These are phyloP conservation scores for Penstemon eatonii DNA, from an alignment of 257 asterid genomes.

Conservation along the genomic window DNA sequence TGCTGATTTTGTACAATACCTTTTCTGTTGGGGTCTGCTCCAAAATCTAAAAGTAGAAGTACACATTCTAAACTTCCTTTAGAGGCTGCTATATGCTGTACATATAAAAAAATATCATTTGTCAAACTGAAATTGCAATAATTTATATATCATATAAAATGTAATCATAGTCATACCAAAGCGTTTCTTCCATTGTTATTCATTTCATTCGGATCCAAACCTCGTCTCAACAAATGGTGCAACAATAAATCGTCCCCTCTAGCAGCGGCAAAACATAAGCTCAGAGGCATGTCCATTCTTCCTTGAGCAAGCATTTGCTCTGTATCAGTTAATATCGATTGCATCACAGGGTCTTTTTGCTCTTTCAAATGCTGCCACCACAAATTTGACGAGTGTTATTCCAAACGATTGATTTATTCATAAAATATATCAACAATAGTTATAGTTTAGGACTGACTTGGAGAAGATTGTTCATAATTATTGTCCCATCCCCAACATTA, in stretches of 20 bases:
- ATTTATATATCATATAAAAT: no score
- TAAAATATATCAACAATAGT: neutral
- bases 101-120: slow-evolving; percentile 13
- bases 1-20: slow-evolving; percentile 36
- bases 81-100: slow-evolving; percentile 73
- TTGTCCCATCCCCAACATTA: slow-evolving; percentile 78
- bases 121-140: no score
- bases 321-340: slow-evolving; percentile 52
- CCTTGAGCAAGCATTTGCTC: slow-evolving; percentile 83
- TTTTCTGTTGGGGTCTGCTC: slow-evolving; percentile 68
- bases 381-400: neutral
- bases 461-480: slow-evolving; percentile 79
- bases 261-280: slow-evolving; percentile 79
- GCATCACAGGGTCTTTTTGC: slow-evolving; percentile 52
- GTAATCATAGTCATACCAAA: slow-evolving; percentile 41
- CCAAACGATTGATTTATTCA: neutral
- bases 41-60: slow-evolving; percentile 62
- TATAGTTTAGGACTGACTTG: slow-evolving; percentile 40
- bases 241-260: slow-evolving; percentile 70
- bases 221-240: slow-evolving; percentile 64
- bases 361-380: slow-evolving; percentile 63
- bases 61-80: slow-evolving; percentile 57
- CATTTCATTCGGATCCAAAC: slow-evolving; percentile 67
- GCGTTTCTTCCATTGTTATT: slow-evolving; percentile 63
- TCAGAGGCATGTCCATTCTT: slow-evolving; percentile 77